Percentiles rank a stretch among this genome's conserved stretches.
These are phyloP conservation scores for Ichthyophthirius multifiliis DNA, from an alignment of 169 alveolate species.

Conservation along the genomic window DNA sequence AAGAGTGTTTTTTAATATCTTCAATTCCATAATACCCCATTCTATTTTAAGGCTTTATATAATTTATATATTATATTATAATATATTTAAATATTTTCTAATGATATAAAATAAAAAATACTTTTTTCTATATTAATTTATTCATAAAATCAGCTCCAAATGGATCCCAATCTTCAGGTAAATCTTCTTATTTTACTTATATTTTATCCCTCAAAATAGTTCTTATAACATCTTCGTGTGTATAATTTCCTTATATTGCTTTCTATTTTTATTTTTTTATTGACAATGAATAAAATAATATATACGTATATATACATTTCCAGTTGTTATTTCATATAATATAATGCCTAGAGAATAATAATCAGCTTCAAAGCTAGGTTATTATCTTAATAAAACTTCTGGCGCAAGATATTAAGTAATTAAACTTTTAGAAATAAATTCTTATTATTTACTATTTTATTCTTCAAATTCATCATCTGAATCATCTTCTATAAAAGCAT, in stretches of 20 bases:
- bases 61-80: not conserved
- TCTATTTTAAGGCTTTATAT: slow-evolving; percentile 50
- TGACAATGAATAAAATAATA: not conserved
- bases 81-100: not conserved
- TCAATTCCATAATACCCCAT: slow-evolving; percentile 54
- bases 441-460: slow-evolving; percentile 26
- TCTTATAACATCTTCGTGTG: slow-evolving; percentile 11
- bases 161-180: slow-evolving; percentile 51
- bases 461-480: too few species aligned
- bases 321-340: slow-evolving; percentile 52
- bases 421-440: slow-evolving; percentile 25
- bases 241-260: slow-evolving; percentile 36
- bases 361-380: slow-evolving; percentile 49
- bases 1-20: slow-evolving; percentile 52
- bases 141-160: slow-evolving; percentile 53
- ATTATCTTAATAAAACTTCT: slow-evolving; percentile 43
- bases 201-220: slow-evolving; percentile 11
- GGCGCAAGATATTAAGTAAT: slow-evolving; percentile 62
- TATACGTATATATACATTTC: not conserved
- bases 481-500: not conserved
- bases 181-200: slow-evolving; percentile 41
- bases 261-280: not conserved
- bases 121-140: slow-evolving; percentile 45
- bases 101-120: not conserved
- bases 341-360: slow-evolving; percentile 54